Evolutionary conservation across 345 rosid genomes (phyloP).

Genomic region (Iberis pinnata): DNA sequence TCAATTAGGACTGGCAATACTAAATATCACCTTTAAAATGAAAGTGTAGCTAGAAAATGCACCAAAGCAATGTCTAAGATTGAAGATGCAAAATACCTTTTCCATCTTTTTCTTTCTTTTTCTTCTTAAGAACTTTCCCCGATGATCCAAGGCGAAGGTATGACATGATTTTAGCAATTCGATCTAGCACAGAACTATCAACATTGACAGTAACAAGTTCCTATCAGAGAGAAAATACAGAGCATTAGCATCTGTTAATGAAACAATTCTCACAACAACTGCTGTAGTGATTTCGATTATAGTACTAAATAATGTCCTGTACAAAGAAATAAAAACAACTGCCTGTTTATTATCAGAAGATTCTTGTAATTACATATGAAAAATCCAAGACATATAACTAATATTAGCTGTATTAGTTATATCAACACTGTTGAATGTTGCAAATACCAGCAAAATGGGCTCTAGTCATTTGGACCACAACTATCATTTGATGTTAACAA

Average conservation of each 20-base stretch:
- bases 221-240: conserved; percentile 33
- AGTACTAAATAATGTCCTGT: background rate
- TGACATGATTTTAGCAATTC: conserved; percentile 88
- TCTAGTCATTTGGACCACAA: background rate
- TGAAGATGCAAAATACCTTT: conserved; percentile 43
- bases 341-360: background rate
- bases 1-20: no score
- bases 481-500: background rate
- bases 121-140: conserved; percentile 98
- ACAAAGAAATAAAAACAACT: background rate
- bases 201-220: conserved; percentile 90
- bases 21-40: no score
- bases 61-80: background rate
- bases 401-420: background rate
- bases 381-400: background rate
- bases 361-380: background rate
- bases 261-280: background rate
- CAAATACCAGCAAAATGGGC: background rate
- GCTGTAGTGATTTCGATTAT: background rate
- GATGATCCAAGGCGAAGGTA: conserved; percentile 99
- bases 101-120: conserved; percentile 82
- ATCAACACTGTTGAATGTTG: conserved; percentile 11
- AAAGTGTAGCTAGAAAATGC: background rate
- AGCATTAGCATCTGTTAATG: conserved; percentile 5
- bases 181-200: conserved; percentile 95